These are phyloP conservation scores for Lentinula edodes DNA, from an alignment of 768 basidiomycete species.

Conservation along the genomic window DNA sequence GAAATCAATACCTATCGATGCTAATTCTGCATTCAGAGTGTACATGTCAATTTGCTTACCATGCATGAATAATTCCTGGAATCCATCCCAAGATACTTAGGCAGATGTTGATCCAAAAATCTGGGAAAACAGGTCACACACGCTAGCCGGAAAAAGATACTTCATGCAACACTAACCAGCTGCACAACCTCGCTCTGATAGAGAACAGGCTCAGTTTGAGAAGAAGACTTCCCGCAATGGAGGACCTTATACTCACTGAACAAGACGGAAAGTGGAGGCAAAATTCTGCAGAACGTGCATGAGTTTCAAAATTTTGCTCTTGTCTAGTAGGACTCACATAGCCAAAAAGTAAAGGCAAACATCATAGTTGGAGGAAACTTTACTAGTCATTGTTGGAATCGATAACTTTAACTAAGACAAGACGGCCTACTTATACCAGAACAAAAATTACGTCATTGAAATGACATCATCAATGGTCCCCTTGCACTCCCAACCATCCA, in stretches of 20 bases:
- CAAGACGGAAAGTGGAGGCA: slow-evolving; percentile 23
- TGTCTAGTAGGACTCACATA: slow-evolving; percentile 14
- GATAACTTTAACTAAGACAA: too few relatives aligned
- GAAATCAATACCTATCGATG: not conserved
- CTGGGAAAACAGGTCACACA: slow-evolving; percentile 10
- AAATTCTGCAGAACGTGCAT: slow-evolving; percentile 10
- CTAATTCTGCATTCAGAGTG: too few relatives aligned
- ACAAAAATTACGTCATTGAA: not conserved
- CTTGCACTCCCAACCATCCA: too few relatives aligned
- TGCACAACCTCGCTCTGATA: slow-evolving; percentile 19
- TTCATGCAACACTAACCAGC: slow-evolving; percentile 11
- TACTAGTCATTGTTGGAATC: slow-evolving; percentile 12
- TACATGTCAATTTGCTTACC: slow-evolving; percentile 19
- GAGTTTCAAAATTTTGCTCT: not conserved
- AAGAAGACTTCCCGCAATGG: too few relatives aligned
- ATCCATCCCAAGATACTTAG: slow-evolving; percentile 44
- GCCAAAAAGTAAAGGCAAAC: slow-evolving; percentile 33
- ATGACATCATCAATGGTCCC: not conserved
- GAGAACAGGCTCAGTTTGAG: not conserved
- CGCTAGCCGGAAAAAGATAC: not conserved
- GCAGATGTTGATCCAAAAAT: slow-evolving; percentile 32
- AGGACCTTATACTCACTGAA: slow-evolving; percentile 15
- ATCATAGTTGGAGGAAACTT: slow-evolving; percentile 22
- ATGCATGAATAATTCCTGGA: slow-evolving; percentile 47
- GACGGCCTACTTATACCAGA: not conserved